These are phyloP conservation scores for Pseudocercospora ulei DNA, from an alignment of 2,329 filamentous ascomycete species.

Conservation along the genomic window DNA sequence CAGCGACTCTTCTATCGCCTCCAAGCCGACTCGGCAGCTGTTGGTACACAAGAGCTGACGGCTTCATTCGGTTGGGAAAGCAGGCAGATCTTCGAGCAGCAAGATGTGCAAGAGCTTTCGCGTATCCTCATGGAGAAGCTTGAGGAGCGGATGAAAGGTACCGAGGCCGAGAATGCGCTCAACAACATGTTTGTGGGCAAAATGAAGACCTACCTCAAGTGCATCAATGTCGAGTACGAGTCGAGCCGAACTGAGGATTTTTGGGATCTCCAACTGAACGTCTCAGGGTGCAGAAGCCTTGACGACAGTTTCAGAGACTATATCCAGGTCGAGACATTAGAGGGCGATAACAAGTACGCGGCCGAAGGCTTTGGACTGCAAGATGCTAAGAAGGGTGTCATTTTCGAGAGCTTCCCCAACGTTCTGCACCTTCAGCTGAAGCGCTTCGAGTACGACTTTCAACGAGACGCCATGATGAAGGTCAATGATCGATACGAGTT, in stretches of 20 bases:
- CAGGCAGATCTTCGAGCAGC: slow-evolving; percentile 94
- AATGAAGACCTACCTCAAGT: slow-evolving; percentile 97
- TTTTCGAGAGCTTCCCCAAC: slow-evolving; percentile 89
- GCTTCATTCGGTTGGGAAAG: slow-evolving; percentile 98
- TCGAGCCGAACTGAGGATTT: slow-evolving; percentile 93
- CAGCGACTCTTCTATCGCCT: slow-evolving; percentile 92
- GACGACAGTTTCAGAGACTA: slow-evolving; percentile 95
- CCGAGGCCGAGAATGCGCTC: slow-evolving; percentile 76
- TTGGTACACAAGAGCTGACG: slow-evolving; percentile 85
- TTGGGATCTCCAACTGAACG: slow-evolving; percentile 97
- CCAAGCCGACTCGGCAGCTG: slow-evolving; percentile 73
- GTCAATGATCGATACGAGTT: slow-evolving; percentile 91
- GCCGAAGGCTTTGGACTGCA: slow-evolving; percentile 86
- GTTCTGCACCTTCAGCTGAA: slow-evolving; percentile 92
- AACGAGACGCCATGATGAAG: slow-evolving; percentile 97
- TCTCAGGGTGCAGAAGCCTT: slow-evolving; percentile 83
- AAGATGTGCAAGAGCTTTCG: slow-evolving; percentile 94
- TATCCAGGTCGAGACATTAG: slow-evolving; percentile 89
- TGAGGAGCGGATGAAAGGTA: slow-evolving; percentile 97
- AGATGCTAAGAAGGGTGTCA: slow-evolving; percentile 94
- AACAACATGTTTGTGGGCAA: slow-evolving; percentile 92
- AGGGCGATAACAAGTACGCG: slow-evolving; percentile 97
- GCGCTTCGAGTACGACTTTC: slow-evolving; percentile 94
- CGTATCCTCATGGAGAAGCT: slow-evolving; percentile 95
- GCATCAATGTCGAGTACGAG: slow-evolving; percentile 97